phyloP scores from a whole-genome alignment of 2,329 filamentous ascomycete genomes.

The Chrysoporthe austroafricana region DNA sequence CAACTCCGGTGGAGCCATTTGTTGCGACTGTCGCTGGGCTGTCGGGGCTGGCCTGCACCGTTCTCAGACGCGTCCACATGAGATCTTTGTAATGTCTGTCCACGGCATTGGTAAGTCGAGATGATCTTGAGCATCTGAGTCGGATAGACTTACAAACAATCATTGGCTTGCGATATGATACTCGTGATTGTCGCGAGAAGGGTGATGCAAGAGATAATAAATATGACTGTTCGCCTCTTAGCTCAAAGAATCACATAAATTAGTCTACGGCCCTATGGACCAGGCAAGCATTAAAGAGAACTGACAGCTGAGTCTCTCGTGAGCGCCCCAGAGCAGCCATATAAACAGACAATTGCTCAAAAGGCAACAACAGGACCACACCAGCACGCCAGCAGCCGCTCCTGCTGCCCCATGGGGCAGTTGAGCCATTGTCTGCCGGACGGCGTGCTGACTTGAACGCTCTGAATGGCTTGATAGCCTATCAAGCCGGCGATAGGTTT shows the following conservation, averaged over 20 bases:
- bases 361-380: slow-evolving; percentile 12
- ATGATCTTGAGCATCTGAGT: neutral
- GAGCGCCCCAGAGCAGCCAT: slow-evolving; percentile 27
- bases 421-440: slow-evolving; percentile 22
- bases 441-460: neutral
- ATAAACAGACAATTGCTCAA: slow-evolving; percentile 20
- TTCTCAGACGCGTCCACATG: slow-evolving; percentile 18
- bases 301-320: slow-evolving; percentile 27
- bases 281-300: neutral
- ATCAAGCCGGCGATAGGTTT: neutral
- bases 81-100: slow-evolving; percentile 26
- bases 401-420: slow-evolving; percentile 23
- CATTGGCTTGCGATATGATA: slow-evolving; percentile 20
- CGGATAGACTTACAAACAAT: slow-evolving; percentile 16
- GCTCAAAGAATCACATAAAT: neutral
- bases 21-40: slow-evolving; percentile 15
- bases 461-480: neutral
- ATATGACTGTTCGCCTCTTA: slow-evolving; percentile 18
- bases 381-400: slow-evolving; percentile 18
- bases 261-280: too few species aligned
- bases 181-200: slow-evolving; percentile 22
- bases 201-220: slow-evolving; percentile 13
- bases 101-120: neutral
- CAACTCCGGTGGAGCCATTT: slow-evolving; percentile 9
- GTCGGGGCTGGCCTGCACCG: neutral